Evolutionary conservation across 2,329 filamentous ascomycete genomes (phyloP).

Genomic region (Verticillium alfalfae): DNA sequence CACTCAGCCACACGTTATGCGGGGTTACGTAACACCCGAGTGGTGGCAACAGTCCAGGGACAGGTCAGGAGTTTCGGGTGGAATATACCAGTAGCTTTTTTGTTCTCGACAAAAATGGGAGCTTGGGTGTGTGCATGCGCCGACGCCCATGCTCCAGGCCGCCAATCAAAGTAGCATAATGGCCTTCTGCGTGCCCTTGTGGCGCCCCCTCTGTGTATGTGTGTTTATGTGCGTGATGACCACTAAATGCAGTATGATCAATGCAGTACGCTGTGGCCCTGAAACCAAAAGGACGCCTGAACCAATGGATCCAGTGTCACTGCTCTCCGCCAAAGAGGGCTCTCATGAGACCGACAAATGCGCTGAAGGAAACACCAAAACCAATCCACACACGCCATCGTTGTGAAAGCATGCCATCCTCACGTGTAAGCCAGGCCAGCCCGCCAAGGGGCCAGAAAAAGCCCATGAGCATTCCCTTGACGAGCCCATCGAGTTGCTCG

Average conservation of each 20-base stretch:
- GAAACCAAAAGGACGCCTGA: not conserved
- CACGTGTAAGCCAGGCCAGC: conserved; percentile 76
- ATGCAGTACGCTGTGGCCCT: not conserved
- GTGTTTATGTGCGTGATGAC: not conserved
- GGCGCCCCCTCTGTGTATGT: not conserved
- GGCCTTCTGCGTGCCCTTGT: not conserved
- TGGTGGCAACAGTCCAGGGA: not conserved
- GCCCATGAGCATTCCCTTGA: conserved; percentile 83
- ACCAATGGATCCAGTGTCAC: not conserved
- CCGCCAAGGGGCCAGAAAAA: conserved; percentile 94
- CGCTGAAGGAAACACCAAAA: conserved; percentile 67
- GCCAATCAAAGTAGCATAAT: conserved; percentile 4
- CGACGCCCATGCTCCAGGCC: conserved; percentile 1
- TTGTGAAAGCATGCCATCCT: conserved; percentile 82
- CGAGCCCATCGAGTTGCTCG: conserved; percentile 73
- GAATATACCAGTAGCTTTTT: conserved; percentile 4
- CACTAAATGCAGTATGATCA: no score
- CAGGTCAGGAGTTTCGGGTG: not conserved
- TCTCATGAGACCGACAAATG: conserved; percentile 27
- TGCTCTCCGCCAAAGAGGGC: conserved; percentile 22
- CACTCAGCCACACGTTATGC: not conserved
- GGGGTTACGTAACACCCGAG: not conserved
- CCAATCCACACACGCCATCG: conserved; percentile 82
- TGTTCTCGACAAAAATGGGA: conserved; percentile 1
- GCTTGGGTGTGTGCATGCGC: not conserved